Conservation (phyloP, 2,329 filamentous ascomycete genomes). For the Knoxdaviesia proteae region DNA sequence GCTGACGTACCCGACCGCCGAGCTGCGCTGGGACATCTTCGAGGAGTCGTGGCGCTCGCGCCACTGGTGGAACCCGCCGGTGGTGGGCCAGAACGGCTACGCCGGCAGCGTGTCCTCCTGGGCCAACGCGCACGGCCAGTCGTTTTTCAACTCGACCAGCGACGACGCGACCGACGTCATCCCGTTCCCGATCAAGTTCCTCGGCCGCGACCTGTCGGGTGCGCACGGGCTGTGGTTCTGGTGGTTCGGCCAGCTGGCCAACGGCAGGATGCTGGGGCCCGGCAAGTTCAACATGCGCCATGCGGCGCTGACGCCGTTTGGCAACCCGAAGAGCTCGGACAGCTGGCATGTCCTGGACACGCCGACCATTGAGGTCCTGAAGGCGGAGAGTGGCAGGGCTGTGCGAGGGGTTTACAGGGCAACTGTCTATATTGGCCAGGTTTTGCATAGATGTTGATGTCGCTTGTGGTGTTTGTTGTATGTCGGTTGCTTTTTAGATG, state of each 20-base stretch:
- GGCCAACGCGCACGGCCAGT: constrained; percentile 10
- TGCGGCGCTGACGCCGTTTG: constrained; percentile 10
- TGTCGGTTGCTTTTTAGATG: no score
- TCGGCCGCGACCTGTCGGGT: constrained; percentile 5
- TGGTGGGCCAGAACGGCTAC: constrained; percentile 16
- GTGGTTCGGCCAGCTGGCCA: constrained; percentile 11
- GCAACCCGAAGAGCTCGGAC: constrained; percentile 5
- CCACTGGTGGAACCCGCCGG: constrained; percentile 20
- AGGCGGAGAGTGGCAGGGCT: no score
- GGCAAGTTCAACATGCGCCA: constrained; percentile 10
- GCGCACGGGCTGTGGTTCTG: constrained; percentile 6
- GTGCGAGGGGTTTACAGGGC: no score
- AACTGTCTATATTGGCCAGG: no score
- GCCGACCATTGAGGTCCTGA: not conserved
- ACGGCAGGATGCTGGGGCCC: constrained; percentile 9
- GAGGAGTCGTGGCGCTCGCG: constrained; percentile 12
- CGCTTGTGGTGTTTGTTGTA: no score
- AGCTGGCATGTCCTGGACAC: constrained; percentile 8
- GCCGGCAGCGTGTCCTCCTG: constrained; percentile 16
- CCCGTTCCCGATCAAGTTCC: constrained; percentile 7
- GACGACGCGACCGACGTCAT: constrained; percentile 6
- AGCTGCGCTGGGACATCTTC: constrained; percentile 20
- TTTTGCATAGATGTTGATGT: no score
- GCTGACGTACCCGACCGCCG: constrained; percentile 13
- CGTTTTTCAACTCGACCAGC: constrained; percentile 11